phyloP scores from a whole-genome alignment of 331 rosid species.

The Prunus yedoensis region DNA sequence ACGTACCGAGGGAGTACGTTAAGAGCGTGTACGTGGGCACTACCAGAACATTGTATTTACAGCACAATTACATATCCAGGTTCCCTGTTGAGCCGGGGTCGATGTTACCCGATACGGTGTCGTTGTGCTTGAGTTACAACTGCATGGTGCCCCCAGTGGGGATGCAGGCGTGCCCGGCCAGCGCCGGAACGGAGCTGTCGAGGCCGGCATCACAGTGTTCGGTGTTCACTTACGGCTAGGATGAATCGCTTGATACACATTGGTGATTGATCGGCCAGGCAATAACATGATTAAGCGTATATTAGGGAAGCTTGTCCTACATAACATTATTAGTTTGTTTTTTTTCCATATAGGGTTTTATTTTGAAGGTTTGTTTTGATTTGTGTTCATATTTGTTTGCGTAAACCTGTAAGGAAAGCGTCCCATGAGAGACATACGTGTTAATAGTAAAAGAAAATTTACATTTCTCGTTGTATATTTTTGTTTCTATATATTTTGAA shows the following conservation, averaged over 20 bases:
- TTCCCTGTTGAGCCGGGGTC: conserved; percentile 27
- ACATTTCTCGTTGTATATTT: neutral
- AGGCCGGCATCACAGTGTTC: conserved; percentile 67
- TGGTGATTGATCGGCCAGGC: neutral
- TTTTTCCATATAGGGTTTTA: no score
- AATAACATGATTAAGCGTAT: neutral
- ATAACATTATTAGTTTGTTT: neutral
- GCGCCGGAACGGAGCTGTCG: conserved; percentile 41
- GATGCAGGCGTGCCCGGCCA: conserved; percentile 53
- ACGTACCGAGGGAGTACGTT: conserved; percentile 58
- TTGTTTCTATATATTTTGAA: no score
- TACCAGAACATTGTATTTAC: conserved; percentile 67
- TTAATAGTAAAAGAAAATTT: neutral
- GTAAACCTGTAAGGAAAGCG: neutral
- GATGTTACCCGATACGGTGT: conserved; percentile 59
- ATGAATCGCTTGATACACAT: neutral
- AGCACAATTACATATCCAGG: conserved; percentile 59
- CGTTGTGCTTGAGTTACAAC: conserved; percentile 65
- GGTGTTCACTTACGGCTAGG: conserved; percentile 23
- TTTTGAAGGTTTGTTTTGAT: neutral
- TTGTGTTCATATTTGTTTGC: neutral
- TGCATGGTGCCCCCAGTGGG: conserved; percentile 60
- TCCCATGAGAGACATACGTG: neutral
- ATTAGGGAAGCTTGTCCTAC: conserved; percentile 3
- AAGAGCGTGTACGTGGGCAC: conserved; percentile 53